phyloP scores from a whole-genome alignment of 331 rosid species.

The Erythrophleum ivorense region DNA sequence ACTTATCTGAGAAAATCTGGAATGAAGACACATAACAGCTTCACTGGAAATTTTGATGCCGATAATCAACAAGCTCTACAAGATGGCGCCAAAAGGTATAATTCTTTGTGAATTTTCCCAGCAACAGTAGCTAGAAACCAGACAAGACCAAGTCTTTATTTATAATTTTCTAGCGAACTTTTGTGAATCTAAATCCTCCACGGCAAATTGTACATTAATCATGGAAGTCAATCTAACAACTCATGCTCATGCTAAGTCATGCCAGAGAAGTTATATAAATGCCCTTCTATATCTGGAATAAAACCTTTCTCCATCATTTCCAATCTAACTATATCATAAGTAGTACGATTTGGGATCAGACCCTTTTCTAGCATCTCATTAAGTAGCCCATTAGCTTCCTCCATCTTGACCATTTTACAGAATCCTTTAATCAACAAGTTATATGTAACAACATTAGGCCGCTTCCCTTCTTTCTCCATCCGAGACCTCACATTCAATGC shows the following conservation, averaged over 20 bases:
- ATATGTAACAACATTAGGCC: slow-evolving; percentile 54
- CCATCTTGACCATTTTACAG: slow-evolving; percentile 50
- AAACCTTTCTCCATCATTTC: slow-evolving; percentile 64
- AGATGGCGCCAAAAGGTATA: neutral
- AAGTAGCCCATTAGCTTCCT: slow-evolving; percentile 54
- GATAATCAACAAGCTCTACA: neutral
- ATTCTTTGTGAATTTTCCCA: neutral
- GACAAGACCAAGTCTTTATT: slow-evolving; percentile 2
- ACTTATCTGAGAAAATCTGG: neutral
- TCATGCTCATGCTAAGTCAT: slow-evolving; percentile 36
- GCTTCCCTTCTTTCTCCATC: slow-evolving; percentile 57
- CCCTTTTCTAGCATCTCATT: slow-evolving; percentile 66
- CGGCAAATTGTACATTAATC: slow-evolving; percentile 18
- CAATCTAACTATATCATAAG: slow-evolving; percentile 53
- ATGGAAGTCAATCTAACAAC: slow-evolving; percentile 28
- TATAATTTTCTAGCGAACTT: neutral
- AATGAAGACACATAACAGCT: neutral
- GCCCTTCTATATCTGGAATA: slow-evolving; percentile 60
- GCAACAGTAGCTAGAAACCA: neutral
- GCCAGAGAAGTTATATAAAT: slow-evolving; percentile 52
- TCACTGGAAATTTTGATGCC: neutral
- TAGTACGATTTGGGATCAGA: slow-evolving; percentile 52
- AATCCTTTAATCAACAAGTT: slow-evolving; percentile 57
- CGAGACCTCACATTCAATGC: slow-evolving; percentile 49
- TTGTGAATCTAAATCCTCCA: slow-evolving; percentile 8